Evolutionary conservation across 768 basidiomycete species (phyloP), one percentile per base, ranked within the genome.

Genomic region (Pulveroboletus sp.): DNA sequence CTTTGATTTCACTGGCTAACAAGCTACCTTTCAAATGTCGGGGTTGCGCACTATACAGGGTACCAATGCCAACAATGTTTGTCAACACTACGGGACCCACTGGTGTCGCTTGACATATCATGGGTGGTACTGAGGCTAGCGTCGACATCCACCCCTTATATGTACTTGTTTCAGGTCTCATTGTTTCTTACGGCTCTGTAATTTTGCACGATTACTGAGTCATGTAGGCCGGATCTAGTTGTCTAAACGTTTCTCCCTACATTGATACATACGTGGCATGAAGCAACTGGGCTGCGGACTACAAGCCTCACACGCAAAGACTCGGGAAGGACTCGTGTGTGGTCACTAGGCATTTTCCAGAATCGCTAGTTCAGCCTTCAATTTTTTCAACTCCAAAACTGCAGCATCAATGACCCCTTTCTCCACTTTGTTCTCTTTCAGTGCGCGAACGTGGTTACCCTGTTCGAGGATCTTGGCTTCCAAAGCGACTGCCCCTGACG

Each of bases 391-490:
- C 48, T 75, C 72, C 37, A 78, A 76, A 9, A 91, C 82, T 1
- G 82, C 85, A 31, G 39, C 35, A 30, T 67, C 65, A 8, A 69
- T 54, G 10, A 42, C 50, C 43, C 70, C 78, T 44, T 87, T 86
- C n/a, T 77, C 65, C 9, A 53, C 53, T 36, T 77, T 67, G 10
- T 27, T 62, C 46, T 59, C 63, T 68, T 90, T 95, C 61, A 97
- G 64, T 45, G 73, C 66, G 32, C 89, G 78, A 14, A 97, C 88
- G 15, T 76, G 60, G 41, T 81, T 77, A 0, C 89, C 93, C 65
- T 96, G 92, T 44, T 78, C 79, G 35, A 81, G 73, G 35, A 96
- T 75, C 74, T 84, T 83, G 38, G 74, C 78, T 68, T 93, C 93
- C 50, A 90, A 70, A 4, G 79, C 83, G 26, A 83, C 66, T 31